A percentile compares a stretch with the other conserved stretches of the same genome.
These are phyloP conservation scores for Pichia cephalocereana DNA, from an alignment of 805 yeast genomes.

Conservation along the genomic window DNA sequence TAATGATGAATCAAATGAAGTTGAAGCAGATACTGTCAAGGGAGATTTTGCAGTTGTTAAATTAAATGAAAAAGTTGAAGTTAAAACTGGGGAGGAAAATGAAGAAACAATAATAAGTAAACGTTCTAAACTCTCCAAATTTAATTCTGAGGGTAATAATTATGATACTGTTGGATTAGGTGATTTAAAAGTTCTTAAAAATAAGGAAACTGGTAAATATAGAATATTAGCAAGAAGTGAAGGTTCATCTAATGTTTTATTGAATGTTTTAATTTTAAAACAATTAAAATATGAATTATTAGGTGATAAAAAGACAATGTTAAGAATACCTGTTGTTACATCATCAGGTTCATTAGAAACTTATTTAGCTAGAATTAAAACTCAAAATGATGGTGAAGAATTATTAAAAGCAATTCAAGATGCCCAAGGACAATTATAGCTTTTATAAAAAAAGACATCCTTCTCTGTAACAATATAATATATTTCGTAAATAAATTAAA, in stretches of 20 bases:
- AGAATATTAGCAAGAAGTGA: constrained; percentile 81
- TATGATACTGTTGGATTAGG: constrained; percentile 73
- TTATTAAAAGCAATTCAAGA: constrained; percentile 28
- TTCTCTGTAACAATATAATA: too few species aligned
- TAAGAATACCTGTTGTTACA: constrained; percentile 57
- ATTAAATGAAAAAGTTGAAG: constrained; percentile 43
- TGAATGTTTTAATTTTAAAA: constrained; percentile 55
- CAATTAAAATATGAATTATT: constrained; percentile 51
- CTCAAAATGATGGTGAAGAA: constrained; percentile 55
- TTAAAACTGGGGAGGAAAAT: constrained; percentile 76
- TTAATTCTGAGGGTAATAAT: constrained; percentile 41
- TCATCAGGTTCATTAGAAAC: constrained; percentile 51
- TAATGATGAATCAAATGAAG: constrained; percentile 26
- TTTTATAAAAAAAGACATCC: background rate
- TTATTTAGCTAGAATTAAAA: constrained; percentile 68
- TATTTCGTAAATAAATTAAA: too few species aligned
- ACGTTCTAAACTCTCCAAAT: constrained; percentile 62
- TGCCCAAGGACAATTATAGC: constrained; percentile 12
- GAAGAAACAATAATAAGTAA: constrained; percentile 58
- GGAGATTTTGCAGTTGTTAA: constrained; percentile 39
- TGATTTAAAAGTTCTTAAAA: constrained; percentile 61
- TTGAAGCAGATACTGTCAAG: constrained; percentile 36
- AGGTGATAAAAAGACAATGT: constrained; percentile 51
- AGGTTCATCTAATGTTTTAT: constrained; percentile 70
- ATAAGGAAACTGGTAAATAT: constrained; percentile 49